Evolutionary conservation across 345 rosid genomes (phyloP).

Genomic region (Eucalyptus pumila): DNA sequence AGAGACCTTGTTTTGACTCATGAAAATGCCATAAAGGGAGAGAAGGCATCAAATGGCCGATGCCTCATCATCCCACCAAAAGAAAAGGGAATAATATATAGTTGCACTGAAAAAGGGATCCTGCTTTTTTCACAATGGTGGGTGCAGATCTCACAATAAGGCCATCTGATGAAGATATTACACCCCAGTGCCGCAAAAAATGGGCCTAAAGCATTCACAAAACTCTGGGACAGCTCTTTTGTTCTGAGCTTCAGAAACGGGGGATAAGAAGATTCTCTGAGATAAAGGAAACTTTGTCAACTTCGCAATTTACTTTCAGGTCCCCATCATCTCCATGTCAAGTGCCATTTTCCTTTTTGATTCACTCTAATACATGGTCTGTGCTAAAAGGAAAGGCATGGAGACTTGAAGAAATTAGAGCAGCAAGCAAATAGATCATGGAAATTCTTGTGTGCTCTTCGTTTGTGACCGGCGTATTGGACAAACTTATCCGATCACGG

Average conservation of each 20-base stretch:
- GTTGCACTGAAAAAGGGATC: neutral
- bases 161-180: neutral
- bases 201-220: neutral
- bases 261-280: neutral
- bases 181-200: constrained; percentile 4
- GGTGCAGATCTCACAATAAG: neutral
- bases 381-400: neutral
- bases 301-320: neutral
- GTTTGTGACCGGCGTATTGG: neutral
- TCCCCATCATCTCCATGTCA: neutral
- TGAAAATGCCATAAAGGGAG: neutral
- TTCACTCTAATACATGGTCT: neutral
- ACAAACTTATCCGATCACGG: neutral
- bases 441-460: neutral
- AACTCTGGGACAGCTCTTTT: constrained; percentile 12
- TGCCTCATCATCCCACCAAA: neutral
- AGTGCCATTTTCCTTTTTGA: neutral
- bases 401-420: neutral
- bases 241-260: constrained; percentile 7
- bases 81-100: neutral
- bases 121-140: neutral
- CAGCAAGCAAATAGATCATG: neutral
- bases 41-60: neutral
- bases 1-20: neutral
- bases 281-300: neutral